These are phyloP conservation scores for Priceomyces castillae DNA, from an alignment of 805 yeast genomes.

Conservation along the genomic window DNA sequence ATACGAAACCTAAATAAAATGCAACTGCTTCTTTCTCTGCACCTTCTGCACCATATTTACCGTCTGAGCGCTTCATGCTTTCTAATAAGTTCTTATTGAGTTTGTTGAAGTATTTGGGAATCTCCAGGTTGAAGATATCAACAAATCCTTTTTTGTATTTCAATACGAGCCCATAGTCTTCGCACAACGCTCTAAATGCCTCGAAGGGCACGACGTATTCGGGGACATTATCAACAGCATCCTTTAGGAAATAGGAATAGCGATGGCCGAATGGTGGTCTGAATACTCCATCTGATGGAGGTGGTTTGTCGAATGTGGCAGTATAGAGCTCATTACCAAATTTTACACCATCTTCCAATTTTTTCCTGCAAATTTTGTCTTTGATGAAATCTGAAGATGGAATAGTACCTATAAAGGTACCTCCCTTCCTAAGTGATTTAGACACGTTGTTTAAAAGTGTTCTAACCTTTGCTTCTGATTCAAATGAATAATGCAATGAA, in stretches of 20 bases:
- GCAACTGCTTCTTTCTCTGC: conserved; percentile 87
- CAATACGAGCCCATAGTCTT: conserved; percentile 74
- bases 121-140: conserved; percentile 77
- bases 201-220: conserved; percentile 97
- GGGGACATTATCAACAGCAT: conserved; percentile 95
- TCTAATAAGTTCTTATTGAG: conserved; percentile 62
- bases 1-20: conserved; percentile 82
- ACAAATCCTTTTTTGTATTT: conserved; percentile 73
- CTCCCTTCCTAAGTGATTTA: conserved; percentile 73
- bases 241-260: conserved; percentile 78
- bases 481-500: conserved; percentile 93
- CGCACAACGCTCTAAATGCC: conserved; percentile 75
- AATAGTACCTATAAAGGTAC: conserved; percentile 88
- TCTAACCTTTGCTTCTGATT: conserved; percentile 75
- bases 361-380: conserved; percentile 53
- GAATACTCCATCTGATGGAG: conserved; percentile 74
- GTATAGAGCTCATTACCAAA: conserved; percentile 88
- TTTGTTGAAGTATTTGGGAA: conserved; percentile 59
- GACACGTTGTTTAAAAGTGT: conserved; percentile 72
- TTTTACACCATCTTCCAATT: conserved; percentile 47
- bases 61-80: conserved; percentile 73
- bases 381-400: conserved; percentile 86
- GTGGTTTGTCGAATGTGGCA: conserved; percentile 74
- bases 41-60: conserved; percentile 82
- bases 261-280: conserved; percentile 77